Evolutionary conservation across 352 stramenopile genomes (phyloP).

Genomic region (Aphanomyces euteiches): DNA sequence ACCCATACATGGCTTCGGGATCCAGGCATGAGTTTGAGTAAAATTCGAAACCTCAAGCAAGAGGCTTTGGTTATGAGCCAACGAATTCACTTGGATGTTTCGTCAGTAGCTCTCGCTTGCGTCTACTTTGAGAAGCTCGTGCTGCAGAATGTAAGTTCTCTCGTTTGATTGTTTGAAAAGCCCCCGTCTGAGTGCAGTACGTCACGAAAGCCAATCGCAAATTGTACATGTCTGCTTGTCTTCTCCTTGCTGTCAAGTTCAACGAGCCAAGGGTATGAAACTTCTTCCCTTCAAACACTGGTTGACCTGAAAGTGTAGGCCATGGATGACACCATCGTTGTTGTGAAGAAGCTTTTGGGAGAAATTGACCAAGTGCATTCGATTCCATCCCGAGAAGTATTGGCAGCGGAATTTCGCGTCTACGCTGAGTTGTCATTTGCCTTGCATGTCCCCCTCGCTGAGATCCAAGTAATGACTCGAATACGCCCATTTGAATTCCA

Average conservation of each 20-base stretch:
- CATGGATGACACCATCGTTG: constrained; percentile 56
- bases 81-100: constrained; percentile 87
- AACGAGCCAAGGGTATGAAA: constrained; percentile 56
- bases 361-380: constrained; percentile 80
- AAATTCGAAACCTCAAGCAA: constrained; percentile 94
- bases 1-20: constrained; percentile 87
- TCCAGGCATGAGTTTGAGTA: constrained; percentile 92
- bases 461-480: constrained; percentile 45
- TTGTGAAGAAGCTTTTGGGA: constrained; percentile 62
- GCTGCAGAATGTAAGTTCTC: constrained; percentile 68
- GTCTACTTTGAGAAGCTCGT: constrained; percentile 97
- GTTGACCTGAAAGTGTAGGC: constrained; percentile 31
- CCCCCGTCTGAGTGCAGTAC: constrained; percentile 77
- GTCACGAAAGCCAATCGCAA: constrained; percentile 95
- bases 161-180: constrained; percentile 45
- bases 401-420: constrained; percentile 86
- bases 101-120: constrained; percentile 91
- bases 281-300: neutral
- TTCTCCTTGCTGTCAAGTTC: constrained; percentile 93
- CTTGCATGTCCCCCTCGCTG: constrained; percentile 72
- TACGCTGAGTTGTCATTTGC: constrained; percentile 88
- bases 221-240: constrained; percentile 94
- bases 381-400: constrained; percentile 74
- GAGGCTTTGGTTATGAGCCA: constrained; percentile 75
- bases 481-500: neutral